These are phyloP conservation scores for Gracilaria domingensis DNA, from an alignment of 23 red algal genomes.

Conservation along the genomic window DNA sequence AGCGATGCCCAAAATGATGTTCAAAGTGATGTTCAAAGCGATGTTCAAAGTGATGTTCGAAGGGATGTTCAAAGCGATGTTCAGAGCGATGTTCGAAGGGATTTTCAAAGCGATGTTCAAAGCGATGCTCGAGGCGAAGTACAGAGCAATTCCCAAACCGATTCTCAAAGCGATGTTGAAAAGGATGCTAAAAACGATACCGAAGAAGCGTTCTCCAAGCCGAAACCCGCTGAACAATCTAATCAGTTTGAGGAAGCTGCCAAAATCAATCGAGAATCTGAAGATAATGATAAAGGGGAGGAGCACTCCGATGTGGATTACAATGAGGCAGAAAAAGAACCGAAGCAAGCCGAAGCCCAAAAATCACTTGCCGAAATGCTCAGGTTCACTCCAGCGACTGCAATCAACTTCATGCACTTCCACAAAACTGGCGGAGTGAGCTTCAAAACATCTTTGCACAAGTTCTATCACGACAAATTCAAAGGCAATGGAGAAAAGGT, in stretches of 20 bases:
- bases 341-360: background rate
- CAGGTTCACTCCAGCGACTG: constrained; percentile 39
- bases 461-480: constrained; percentile 35
- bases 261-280: background rate
- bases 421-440: constrained; percentile 67
- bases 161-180: background rate
- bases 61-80: background rate
- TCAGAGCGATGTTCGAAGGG: background rate
- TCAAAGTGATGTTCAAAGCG: too few relatives aligned
- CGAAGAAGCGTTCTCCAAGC: background rate
- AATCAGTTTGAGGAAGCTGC: background rate
- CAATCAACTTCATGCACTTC: constrained; percentile 77
- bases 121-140: background rate
- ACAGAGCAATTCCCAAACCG: too few relatives aligned
- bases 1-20: background rate
- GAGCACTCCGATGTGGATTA: background rate
- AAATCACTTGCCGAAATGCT: constrained; percentile 12
- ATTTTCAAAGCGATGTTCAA: background rate
- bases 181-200: background rate
- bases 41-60: background rate
- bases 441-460: constrained; percentile 60
- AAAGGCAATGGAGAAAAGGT: constrained; percentile 49
- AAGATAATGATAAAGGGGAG: too few relatives aligned
- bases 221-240: background rate
- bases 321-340: background rate